Evolutionary conservation across 2,329 filamentous ascomycete genomes (phyloP).

Genomic region (Trichoderma pleuroti): DNA sequence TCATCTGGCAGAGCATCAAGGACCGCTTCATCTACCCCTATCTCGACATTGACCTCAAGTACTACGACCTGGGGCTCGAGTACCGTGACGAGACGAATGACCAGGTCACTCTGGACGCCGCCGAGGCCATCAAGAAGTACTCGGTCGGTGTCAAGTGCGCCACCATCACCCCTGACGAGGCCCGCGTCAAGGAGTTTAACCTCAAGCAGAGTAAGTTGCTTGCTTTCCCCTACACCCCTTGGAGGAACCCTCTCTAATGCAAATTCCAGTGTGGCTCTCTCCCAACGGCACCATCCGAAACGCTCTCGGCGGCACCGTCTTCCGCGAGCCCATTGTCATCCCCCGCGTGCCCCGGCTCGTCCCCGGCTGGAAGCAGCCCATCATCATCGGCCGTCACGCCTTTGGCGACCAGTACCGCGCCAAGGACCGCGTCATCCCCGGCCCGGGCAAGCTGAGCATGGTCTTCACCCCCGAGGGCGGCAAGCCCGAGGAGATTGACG

Average conservation of each 20-base stretch:
- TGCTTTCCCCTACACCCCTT: too few species aligned
- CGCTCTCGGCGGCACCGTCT: constrained; percentile 85
- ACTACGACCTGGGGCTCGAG: constrained; percentile 89
- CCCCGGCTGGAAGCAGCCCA: constrained; percentile 97
- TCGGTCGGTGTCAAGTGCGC: constrained; percentile 98
- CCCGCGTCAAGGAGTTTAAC: constrained; percentile 94
- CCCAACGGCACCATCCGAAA: constrained; percentile 88
- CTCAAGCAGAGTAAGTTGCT: constrained; percentile 82
- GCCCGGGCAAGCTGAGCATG: constrained; percentile 86
- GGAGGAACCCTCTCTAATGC: too few species aligned
- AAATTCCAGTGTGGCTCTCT: constrained; percentile 92
- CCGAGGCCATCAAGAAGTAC: constrained; percentile 98
- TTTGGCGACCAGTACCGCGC: constrained; percentile 99
- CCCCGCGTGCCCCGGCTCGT: constrained; percentile 88
- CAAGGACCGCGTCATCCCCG: constrained; percentile 81
- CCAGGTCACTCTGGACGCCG: constrained; percentile 90
- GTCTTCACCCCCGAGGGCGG: constrained; percentile 83
- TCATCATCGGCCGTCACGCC: constrained; percentile 97
- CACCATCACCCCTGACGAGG: constrained; percentile 97
- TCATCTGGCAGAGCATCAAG: constrained; percentile 99
- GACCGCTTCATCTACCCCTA: constrained; percentile 97
- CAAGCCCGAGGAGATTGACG: constrained; percentile 79
- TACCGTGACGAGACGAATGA: constrained; percentile 97
- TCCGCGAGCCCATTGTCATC: constrained; percentile 98
- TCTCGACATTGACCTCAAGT: constrained; percentile 96